These are phyloP conservation scores for Sclerotinia subarctica DNA, from an alignment of 2,329 filamentous ascomycete species.

Conservation along the genomic window DNA sequence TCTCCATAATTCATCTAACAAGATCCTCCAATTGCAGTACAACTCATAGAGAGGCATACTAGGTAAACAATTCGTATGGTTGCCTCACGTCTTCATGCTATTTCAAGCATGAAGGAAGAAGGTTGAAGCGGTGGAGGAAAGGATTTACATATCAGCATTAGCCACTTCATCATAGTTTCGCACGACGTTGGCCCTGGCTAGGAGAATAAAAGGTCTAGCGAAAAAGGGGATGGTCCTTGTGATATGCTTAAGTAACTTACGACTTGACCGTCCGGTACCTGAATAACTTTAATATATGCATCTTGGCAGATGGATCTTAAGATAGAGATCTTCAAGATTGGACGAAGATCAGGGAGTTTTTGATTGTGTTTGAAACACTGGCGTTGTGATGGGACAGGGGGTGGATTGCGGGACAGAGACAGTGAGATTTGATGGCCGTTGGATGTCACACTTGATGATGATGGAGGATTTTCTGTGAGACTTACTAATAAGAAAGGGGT, in stretches of 20 bases:
- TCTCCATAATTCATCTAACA: slow-evolving; percentile 5
- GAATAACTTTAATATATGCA: slow-evolving; percentile 19
- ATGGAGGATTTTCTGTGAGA: background rate
- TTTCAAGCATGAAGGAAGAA: background rate
- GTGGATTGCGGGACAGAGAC: background rate
- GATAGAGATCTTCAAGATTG: slow-evolving; percentile 21
- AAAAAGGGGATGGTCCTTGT: slow-evolving; percentile 1
- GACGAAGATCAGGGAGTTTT: slow-evolving; percentile 16
- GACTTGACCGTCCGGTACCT: background rate
- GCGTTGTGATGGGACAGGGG: background rate
- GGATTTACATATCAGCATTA: background rate
- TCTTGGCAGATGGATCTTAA: slow-evolving; percentile 16
- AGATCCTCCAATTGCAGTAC: background rate
- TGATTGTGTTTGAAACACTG: slow-evolving; percentile 15
- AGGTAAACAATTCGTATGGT: background rate
- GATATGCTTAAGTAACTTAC: background rate
- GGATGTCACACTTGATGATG: background rate
- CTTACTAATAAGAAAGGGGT: slow-evolving; percentile 6
- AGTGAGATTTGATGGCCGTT: background rate
- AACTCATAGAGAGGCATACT: background rate
- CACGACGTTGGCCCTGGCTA: background rate
- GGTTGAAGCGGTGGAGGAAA: background rate
- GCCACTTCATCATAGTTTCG: background rate
- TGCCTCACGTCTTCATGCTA: background rate
- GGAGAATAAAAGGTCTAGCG: background rate